Base-by-base conservation (phyloP, 768 basidiomycete genomes). In the Lactarius quietus region DNA sequence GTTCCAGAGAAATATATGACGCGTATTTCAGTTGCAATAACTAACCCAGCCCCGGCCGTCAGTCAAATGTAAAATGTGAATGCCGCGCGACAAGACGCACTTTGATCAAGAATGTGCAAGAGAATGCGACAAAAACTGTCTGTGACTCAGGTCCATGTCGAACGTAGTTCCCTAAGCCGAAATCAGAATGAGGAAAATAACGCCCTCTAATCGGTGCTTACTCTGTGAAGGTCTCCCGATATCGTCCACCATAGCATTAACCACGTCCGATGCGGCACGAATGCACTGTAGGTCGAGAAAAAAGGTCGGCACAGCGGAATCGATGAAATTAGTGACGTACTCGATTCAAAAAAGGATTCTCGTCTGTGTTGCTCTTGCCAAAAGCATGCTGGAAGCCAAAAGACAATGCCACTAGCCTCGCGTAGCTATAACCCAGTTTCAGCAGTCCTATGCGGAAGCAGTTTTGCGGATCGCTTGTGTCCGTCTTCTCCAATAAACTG, bases 361-460 rank as follows among this genome's bases (percentile, higher is more conserved):
- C 88, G 55, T 85, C 81, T 20, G 80, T 63, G 20, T 74, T 78
- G 45, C 82, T 81, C 72, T 88, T 89, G 18, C 86, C 84, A 70
- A 86, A 86, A 12, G 85, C 83, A 69, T 90, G 86, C 73, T 92
- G 90, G 77, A 92, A 86, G 18, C 90, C 90, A 67, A 87, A 88
- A 0, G 90, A 89, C 57, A 90, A 78, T 6, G 84, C 85, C 18
- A 87, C 78, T 20, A 92, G 77, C n/a, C 90, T 82, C 20, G 84
- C 79, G 66, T 92, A 92, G 64, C 87, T 84, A 69, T 83, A 88
- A 3, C 82, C 86, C 68, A 90, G 74, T 69, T 78, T 82, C 64
- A 90, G 76, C 20, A 90, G 73, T 3, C 85, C 83, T 20, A 81
- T 83, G 4, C 88, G 83, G 81, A 87, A 88, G 62, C 75, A 76